These are phyloP conservation scores for Fusarium metavorans DNA, from an alignment of 2,329 filamentous ascomycete species.

Conservation along the genomic window DNA sequence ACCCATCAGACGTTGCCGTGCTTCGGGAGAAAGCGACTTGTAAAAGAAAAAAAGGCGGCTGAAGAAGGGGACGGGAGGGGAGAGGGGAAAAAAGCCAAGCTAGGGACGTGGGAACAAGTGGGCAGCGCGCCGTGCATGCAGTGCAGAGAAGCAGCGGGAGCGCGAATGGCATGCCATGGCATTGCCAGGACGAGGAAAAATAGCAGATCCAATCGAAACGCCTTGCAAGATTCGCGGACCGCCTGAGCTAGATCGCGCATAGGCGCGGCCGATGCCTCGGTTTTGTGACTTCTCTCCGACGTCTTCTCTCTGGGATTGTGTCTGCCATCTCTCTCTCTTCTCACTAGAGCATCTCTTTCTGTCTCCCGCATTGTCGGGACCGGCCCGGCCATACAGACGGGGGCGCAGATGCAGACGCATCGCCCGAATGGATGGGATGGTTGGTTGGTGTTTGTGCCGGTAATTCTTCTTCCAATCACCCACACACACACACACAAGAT, in stretches of 20 bases:
- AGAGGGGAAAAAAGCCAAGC: constrained; percentile 5
- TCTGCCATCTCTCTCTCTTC: neutral
- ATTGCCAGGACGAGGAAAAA: constrained; percentile 15
- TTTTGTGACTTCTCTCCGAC: constrained; percentile 1
- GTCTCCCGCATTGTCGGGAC: constrained; percentile 33
- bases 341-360: constrained; percentile 24
- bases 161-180: constrained; percentile 3
- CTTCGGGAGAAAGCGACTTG: constrained; percentile 9
- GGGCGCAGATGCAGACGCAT: constrained; percentile 12
- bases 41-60: constrained; percentile 6
- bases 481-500: constrained; percentile 6
- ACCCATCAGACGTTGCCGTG: constrained; percentile 20
- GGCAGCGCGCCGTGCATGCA: constrained; percentile 5
- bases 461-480: constrained; percentile 28
- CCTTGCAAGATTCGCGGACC: constrained; percentile 13
- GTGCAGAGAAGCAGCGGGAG: constrained; percentile 2
- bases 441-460: constrained; percentile 23
- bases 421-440: neutral
- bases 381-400: constrained; percentile 43
- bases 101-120: constrained; percentile 1
- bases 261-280: constrained; percentile 10
- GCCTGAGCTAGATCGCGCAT: constrained; percentile 27
- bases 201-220: constrained; percentile 40
- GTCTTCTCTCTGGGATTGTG: constrained; percentile 7
- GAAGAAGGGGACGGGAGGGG: constrained; percentile 11